Evolutionary conservation across 345 rosid species (phyloP).

Genomic region (Salix suchowensis): DNA sequence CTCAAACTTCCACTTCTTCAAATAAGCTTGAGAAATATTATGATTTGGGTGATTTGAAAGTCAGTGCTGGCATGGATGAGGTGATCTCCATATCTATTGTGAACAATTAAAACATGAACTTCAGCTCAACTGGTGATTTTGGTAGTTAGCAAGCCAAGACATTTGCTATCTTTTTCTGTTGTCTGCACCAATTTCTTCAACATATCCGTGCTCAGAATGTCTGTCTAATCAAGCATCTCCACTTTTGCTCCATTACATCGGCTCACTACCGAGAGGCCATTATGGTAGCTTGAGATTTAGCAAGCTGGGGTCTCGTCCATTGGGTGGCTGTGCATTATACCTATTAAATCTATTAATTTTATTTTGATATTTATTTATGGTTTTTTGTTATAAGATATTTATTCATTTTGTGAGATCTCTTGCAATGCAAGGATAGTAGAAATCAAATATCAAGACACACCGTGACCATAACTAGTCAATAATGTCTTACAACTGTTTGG

Average conservation of each 20-base stretch:
- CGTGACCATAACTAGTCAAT: background rate
- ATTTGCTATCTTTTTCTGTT: background rate
- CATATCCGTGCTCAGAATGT: background rate
- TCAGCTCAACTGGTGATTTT: background rate
- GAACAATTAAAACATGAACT: background rate
- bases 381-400: background rate
- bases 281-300: background rate
- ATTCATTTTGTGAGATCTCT: background rate
- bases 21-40: conserved; percentile 77
- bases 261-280: background rate
- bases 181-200: background rate
- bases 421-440: background rate
- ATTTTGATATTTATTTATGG: too few relatives aligned
- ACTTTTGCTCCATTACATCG: background rate
- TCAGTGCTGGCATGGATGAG: conserved; percentile 61
- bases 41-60: conserved; percentile 59
- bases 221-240: background rate
- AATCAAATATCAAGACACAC: background rate
- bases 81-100: conserved; percentile 32
- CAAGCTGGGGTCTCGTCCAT: background rate
- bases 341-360: background rate
- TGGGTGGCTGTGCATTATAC: background rate
- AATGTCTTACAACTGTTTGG: background rate
- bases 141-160: background rate
- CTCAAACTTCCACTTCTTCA: conserved; percentile 48